These are phyloP conservation scores for Boletus huronensis DNA, from an alignment of 768 basidiomycete species.

Conservation along the genomic window DNA sequence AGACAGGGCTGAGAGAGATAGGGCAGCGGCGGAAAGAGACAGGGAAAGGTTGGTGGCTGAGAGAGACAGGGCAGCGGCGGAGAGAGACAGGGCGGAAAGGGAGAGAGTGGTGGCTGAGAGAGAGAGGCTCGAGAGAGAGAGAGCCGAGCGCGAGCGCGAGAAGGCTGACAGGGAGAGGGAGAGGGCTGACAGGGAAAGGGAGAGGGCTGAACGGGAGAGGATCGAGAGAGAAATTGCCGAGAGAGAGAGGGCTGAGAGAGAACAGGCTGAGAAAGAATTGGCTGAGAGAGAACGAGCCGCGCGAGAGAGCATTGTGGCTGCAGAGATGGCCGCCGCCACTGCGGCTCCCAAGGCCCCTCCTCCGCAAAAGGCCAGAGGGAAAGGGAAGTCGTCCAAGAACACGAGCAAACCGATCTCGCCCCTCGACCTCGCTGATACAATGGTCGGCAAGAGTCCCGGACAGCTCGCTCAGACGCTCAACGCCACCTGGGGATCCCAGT, in stretches of 20 bases:
- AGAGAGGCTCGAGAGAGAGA: constrained; percentile 6
- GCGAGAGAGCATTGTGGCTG: constrained; percentile 9
- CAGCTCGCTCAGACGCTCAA: constrained; percentile 42
- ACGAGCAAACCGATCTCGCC: constrained; percentile 25
- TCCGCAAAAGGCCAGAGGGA: constrained; percentile 12
- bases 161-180: neutral
- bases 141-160: neutral
- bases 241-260: neutral
- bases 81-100: constrained; percentile 9
- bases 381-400: constrained; percentile 17
- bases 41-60: no score
- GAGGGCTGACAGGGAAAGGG: constrained; percentile 7
- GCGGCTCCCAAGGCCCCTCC: neutral
- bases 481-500: constrained; percentile 47
- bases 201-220: constrained; percentile 6
- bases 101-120: constrained; percentile 9
- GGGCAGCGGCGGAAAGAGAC: constrained; percentile 12
- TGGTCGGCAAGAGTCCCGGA: constrained; percentile 37
- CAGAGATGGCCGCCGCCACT: neutral
- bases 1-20: constrained; percentile 26
- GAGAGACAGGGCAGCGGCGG: constrained; percentile 11
- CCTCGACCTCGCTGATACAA: constrained; percentile 35
- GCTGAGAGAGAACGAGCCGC: constrained; percentile 2
- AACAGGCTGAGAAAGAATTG: neutral
- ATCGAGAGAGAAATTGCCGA: neutral